Percentiles rank a stretch among this genome's conserved stretches.
These are phyloP conservation scores for Leptomonas seymouri DNA, from an alignment of 208 protist species.

Conservation along the genomic window DNA sequence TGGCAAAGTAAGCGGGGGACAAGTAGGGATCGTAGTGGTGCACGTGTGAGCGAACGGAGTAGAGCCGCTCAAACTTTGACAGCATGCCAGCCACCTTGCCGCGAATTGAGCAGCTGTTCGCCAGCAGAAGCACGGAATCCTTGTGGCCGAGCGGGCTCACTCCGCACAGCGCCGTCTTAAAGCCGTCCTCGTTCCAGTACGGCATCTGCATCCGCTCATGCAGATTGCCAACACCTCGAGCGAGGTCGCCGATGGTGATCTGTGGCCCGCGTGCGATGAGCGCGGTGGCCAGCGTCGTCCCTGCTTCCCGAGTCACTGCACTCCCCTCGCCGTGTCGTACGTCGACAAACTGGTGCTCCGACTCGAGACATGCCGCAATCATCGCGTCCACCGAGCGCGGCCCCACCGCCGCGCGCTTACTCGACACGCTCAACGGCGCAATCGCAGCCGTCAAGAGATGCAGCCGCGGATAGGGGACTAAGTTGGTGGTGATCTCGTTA, in stretches of 20 bases:
- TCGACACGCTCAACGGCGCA: constrained; percentile 86
- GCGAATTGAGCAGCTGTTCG: constrained; percentile 93
- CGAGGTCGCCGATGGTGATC: constrained; percentile 93
- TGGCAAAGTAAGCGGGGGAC: constrained; percentile 77
- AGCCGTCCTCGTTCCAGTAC: constrained; percentile 97
- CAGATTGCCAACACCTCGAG: constrained; percentile 89
- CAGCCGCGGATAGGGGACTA: constrained; percentile 96
- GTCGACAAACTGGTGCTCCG: constrained; percentile 87
- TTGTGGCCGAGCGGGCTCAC: constrained; percentile 91
- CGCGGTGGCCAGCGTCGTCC: constrained; percentile 83
- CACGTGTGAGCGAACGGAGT: constrained; percentile 88
- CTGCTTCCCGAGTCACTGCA: constrained; percentile 37
- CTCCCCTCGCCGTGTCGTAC: constrained; percentile 34
- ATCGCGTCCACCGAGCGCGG: constrained; percentile 84
- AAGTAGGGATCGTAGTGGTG: constrained; percentile 95
- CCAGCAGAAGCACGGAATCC: constrained; percentile 92
- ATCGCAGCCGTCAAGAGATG: constrained; percentile 92
- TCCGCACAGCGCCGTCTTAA: constrained; percentile 96
- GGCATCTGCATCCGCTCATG: constrained; percentile 79
- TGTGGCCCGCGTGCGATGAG: constrained; percentile 93
- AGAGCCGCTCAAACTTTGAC: constrained; percentile 92
- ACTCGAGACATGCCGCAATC: constrained; percentile 87
- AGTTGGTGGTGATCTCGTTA: constrained; percentile 97
- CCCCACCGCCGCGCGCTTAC: constrained; percentile 42
- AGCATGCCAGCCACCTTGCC: constrained; percentile 77